Conservation (phyloP, 371 early-diverging fungal species). For the Smittium mucronatum region DNA sequence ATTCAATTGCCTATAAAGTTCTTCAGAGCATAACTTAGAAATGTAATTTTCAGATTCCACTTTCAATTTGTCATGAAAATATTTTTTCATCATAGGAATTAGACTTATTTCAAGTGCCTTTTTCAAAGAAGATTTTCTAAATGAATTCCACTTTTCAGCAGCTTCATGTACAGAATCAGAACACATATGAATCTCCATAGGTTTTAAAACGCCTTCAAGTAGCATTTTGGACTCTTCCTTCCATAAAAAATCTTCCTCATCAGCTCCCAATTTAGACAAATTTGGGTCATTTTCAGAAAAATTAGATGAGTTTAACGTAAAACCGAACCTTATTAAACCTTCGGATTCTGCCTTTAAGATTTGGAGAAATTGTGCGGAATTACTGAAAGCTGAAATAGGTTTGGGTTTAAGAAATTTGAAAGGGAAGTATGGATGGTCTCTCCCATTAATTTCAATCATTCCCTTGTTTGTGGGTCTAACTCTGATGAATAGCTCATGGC, state of each 20-base stretch:
- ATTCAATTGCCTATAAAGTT: slow-evolving; percentile 60
- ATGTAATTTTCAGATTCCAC: slow-evolving; percentile 57
- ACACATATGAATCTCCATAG: slow-evolving; percentile 13
- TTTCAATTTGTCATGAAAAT: slow-evolving; percentile 57
- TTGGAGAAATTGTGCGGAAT: slow-evolving; percentile 55
- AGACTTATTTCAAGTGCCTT: slow-evolving; percentile 48
- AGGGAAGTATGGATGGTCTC: slow-evolving; percentile 61
- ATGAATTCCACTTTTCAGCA: slow-evolving; percentile 64
- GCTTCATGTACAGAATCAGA: slow-evolving; percentile 30
- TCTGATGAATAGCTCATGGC: slow-evolving; percentile 48
- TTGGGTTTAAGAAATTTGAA: slow-evolving; percentile 79
- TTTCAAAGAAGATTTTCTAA: slow-evolving; percentile 53
- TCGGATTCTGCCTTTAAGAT: slow-evolving; percentile 62
- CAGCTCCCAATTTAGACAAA: slow-evolving; percentile 12
- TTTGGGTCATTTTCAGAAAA: slow-evolving; percentile 23
- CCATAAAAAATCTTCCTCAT: slow-evolving; percentile 17
- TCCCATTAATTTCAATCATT: slow-evolving; percentile 49
- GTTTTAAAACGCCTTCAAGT: slow-evolving; percentile 12
- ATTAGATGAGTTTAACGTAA: slow-evolving; percentile 46
- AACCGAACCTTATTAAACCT: slow-evolving; percentile 51
- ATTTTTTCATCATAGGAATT: slow-evolving; percentile 57
- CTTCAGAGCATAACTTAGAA: slow-evolving; percentile 45
- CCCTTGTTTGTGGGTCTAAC: slow-evolving; percentile 80
- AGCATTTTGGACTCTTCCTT: slow-evolving; percentile 16
- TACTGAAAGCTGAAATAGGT: slow-evolving; percentile 50